Base-by-base conservation (phyloP, 2,329 filamentous ascomycete species). In the Botryosphaeria dothidea region DNA sequence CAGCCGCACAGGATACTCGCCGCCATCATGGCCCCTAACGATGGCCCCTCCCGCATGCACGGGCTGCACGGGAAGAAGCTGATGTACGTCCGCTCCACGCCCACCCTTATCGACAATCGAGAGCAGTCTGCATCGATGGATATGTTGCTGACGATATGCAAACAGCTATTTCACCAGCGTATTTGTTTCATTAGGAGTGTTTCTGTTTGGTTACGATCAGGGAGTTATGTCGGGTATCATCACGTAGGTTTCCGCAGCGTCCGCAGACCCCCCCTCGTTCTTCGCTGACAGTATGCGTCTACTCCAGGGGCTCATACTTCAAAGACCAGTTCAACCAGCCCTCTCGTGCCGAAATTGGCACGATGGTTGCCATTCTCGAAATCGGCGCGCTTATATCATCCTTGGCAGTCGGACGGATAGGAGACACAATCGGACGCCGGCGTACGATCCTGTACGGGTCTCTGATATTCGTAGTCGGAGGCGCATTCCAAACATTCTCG, bases 281-380 rank as follows among this genome's bases (percentile, higher is more conserved):
- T 58, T 69, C 66, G 25, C 67, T 70, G 63, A 70, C 70, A 74
- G 70, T 70, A 61, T 62, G 41, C 64, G 19, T 29, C 23, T 29
- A 64, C 71, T 25, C 15, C 73, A 97, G 93, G 65, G 93, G 93
- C 68, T 85, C 88, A 9, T 91, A 90, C 77, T 99, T 99, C 77
- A 92, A 90, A 77, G 88, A 93, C 75, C 97, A 97, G 78, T 98
- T 99, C 80, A 84, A 93, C 72, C 88, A 98, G 72, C 95, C 95
- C 21, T 90, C 92, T 25, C 87, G 87, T 71, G 92, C 93, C 52
- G 88, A 97, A 76, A 89, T 99, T 66, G 95, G 94, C 66, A 98
- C 93, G 29, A 98, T 98, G 90, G 95, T 99, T 65, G 94, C 95
- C 69, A 98, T 99, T 72, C 86, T 99, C 66, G 94, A 97, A 80